Percentiles rank a stretch among this genome's conserved stretches.
phyloP scores from a whole-genome alignment of 768 basidiomycete species.

The Termitomyces sp. region DNA sequence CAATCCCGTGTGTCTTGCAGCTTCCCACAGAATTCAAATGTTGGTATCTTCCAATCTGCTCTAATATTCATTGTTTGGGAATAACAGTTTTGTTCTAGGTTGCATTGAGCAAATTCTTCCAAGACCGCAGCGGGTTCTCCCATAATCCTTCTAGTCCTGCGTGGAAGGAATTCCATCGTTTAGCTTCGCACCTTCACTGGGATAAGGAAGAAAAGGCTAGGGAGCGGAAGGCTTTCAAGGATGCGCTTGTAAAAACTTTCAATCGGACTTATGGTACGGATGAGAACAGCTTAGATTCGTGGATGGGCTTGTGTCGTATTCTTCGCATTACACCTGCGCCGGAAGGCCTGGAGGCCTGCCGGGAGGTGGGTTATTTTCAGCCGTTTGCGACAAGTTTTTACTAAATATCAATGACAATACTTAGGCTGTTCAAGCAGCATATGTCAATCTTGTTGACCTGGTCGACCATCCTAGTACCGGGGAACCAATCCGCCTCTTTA shows the following conservation, averaged over 20 bases:
- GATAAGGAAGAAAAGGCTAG: background rate
- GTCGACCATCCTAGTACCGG: slow-evolving; percentile 16
- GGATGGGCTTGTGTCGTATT: slow-evolving; percentile 22
- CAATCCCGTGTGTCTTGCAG: background rate
- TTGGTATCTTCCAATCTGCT: background rate
- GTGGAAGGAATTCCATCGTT: slow-evolving; percentile 20
- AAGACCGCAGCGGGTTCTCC: slow-evolving; percentile 12
- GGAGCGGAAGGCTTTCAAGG: slow-evolving; percentile 17
- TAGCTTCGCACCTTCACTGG: slow-evolving; percentile 17
- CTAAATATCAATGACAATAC: background rate
- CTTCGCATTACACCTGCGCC: slow-evolving; percentile 22
- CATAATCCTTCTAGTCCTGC: slow-evolving; percentile 16
- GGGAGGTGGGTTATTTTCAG: slow-evolving; percentile 12
- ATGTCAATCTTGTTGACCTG: slow-evolving; percentile 36
- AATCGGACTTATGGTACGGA: slow-evolving; percentile 27
- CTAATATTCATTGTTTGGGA: background rate
- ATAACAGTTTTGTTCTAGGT: background rate
- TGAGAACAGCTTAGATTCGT: slow-evolving; percentile 19
- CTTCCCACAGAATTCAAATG: background rate
- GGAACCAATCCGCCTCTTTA: slow-evolving; percentile 15
- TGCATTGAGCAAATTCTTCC: slow-evolving; percentile 15
- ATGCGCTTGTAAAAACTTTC: slow-evolving; percentile 26
- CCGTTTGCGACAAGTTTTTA: background rate
- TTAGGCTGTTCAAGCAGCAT: slow-evolving; percentile 21
- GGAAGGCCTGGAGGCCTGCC: slow-evolving; percentile 18